Evolutionary conservation across 768 basidiomycete genomes (phyloP).

Genomic region (Lactarius evosmus): DNA sequence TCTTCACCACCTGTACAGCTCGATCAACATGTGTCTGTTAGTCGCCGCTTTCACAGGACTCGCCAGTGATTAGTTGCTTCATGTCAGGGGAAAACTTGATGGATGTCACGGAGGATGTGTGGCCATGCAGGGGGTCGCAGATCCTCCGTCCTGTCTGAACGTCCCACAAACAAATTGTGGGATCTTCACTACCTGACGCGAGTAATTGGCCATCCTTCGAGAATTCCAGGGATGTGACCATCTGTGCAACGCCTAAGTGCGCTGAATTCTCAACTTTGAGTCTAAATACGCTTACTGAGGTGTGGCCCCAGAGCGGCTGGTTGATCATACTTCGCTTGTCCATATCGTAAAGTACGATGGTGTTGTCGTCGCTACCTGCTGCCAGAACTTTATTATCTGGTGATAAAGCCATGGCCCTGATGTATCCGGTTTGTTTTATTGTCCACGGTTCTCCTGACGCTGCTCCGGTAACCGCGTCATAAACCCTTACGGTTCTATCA

Average conservation of each 20-base stretch:
- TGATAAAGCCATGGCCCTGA: constrained; percentile 31
- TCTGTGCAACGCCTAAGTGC: not conserved
- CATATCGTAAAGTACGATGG: constrained; percentile 19
- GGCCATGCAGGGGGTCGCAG: constrained; percentile 15
- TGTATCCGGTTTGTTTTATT: constrained; percentile 9
- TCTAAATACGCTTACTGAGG: constrained; percentile 1
- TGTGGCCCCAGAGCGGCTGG: constrained; percentile 11
- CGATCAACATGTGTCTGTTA: not conserved
- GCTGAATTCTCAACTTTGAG: not conserved
- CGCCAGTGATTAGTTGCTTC: constrained; percentile 19
- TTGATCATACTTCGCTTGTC: not conserved
- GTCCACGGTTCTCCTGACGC: constrained; percentile 8
- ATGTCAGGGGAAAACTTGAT: constrained; percentile 23
- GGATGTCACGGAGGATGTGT: not conserved
- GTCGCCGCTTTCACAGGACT: not conserved
- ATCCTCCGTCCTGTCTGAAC: constrained; percentile 7
- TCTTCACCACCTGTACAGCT: constrained; percentile 10
- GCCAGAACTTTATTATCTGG: constrained; percentile 30
- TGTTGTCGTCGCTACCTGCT: constrained; percentile 8
- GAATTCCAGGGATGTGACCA: constrained; percentile 7
- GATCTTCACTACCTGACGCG: constrained; percentile 14
- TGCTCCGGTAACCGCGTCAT: constrained; percentile 13
- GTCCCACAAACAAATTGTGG: constrained; percentile 16
- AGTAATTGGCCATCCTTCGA: constrained; percentile 7
- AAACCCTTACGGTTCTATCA: constrained; percentile 18